These are phyloP conservation scores for Tylopilus sp. DNA, from an alignment of 1,284 basidiomycete species.

Conservation along the genomic window DNA sequence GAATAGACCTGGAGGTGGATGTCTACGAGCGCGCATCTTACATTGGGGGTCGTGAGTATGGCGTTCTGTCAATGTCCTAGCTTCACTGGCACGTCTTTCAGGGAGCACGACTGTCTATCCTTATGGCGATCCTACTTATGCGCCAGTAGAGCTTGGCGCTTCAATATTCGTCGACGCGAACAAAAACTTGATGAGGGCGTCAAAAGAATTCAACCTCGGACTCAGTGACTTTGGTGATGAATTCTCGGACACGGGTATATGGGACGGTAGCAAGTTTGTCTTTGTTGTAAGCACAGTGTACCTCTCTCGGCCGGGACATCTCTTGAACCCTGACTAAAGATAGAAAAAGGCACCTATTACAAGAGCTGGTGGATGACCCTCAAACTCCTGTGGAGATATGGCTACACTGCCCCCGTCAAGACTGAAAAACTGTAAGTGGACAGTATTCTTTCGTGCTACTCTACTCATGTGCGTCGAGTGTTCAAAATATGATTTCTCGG, in stretches of 20 bases:
- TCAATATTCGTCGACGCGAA: constrained; percentile 85
- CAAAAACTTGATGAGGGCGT: constrained; percentile 79
- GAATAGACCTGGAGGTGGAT: constrained; percentile 70
- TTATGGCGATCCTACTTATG: constrained; percentile 59
- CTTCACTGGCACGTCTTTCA: constrained; percentile 28
- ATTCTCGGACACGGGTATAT: constrained; percentile 59
- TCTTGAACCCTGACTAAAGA: constrained; percentile 35
- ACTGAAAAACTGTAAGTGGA: constrained; percentile 54
- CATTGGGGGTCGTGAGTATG: constrained; percentile 77
- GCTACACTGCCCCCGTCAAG: constrained; percentile 61
- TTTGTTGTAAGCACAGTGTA: constrained; percentile 48
- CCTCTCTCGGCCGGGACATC: constrained; percentile 21
- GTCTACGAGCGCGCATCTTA: constrained; percentile 76
- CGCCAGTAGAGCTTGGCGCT: constrained; percentile 80
- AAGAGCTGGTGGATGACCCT: constrained; percentile 69
- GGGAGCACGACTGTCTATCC: constrained; percentile 78
- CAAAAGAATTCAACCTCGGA: constrained; percentile 74
- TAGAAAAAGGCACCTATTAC: constrained; percentile 41
- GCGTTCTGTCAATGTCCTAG: constrained; percentile 1
- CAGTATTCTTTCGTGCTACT: neutral
- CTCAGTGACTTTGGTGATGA: constrained; percentile 52
- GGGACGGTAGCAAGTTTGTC: constrained; percentile 79
- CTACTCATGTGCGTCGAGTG: constrained; percentile 41
- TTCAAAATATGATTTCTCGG: constrained; percentile 51
- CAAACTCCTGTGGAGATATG: constrained; percentile 80